Evolutionary conservation across 345 rosid genomes (phyloP).

Genomic region (Syzygium oleosum): DNA sequence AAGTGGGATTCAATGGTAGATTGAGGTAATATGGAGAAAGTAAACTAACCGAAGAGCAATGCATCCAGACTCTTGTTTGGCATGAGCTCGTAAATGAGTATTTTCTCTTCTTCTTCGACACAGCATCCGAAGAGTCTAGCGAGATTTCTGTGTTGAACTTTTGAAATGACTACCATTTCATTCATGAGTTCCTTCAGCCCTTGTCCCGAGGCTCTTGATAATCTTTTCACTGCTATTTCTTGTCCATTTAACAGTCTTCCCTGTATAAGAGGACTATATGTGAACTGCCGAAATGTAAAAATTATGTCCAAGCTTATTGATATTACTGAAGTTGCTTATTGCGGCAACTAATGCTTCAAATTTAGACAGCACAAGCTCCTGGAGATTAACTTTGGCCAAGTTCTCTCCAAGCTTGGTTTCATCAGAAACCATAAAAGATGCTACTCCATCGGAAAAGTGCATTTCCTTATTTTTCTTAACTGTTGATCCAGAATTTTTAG

Average conservation of each 20-base stretch:
- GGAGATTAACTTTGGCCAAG: neutral
- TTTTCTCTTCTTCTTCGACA: slow-evolving; percentile 20
- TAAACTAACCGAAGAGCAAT: too few species aligned
- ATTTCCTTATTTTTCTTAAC: neutral
- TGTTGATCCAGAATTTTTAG: too few species aligned
- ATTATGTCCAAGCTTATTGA: slow-evolving; percentile 21
- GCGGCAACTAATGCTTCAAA: slow-evolving; percentile 28
- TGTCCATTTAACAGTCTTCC: slow-evolving; percentile 15
- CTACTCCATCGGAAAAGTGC: too few species aligned
- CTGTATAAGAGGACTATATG: slow-evolving; percentile 10
- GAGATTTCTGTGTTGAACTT: slow-evolving; percentile 30
- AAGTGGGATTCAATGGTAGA: too few species aligned
- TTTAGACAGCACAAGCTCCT: slow-evolving; percentile 18
- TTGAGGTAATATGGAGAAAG: too few species aligned
- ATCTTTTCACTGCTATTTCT: slow-evolving; percentile 32
- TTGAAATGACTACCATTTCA: slow-evolving; percentile 21
- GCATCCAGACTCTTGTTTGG: too few species aligned
- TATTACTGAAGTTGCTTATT: slow-evolving; percentile 17
- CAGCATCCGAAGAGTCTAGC: slow-evolving; percentile 25
- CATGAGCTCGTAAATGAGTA: slow-evolving; percentile 20
- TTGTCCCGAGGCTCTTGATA: slow-evolving; percentile 13
- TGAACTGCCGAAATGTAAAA: slow-evolving; percentile 9
- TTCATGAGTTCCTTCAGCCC: slow-evolving; percentile 25
- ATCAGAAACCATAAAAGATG: neutral
- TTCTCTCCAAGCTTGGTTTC: neutral